Evolutionary conservation across 169 alveolate genomes (phyloP), one percentile per base, ranked within the genome.

Genomic region (Prorocentrum cordatum): DNA sequence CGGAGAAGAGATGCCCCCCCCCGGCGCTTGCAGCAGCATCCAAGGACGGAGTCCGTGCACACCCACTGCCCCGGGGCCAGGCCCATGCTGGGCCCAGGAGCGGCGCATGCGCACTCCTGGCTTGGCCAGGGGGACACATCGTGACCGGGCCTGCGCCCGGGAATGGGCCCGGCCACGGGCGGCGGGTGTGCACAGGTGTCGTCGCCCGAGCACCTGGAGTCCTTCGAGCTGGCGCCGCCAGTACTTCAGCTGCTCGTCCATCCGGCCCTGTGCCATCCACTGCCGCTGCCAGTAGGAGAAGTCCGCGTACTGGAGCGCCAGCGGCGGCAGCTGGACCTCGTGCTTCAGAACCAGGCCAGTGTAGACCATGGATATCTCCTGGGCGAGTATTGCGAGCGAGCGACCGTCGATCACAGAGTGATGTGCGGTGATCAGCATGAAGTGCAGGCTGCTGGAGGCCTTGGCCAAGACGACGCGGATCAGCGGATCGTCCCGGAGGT

Each of bases 181-280:
- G n/a, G n/a, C n/a, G n/a, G n/a, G n/a, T n/a, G n/a, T n/a, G n/a
- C n/a, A n/a, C n/a, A n/a, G n/a, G n/a, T n/a, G n/a, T n/a, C n/a
- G n/a, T n/a, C n/a, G n/a, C n/a, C n/a, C n/a, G n/a, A 77, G 35
- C 3, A 73, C 87, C 26, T 72, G 73, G 7, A 77, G 45, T 24
- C 70, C 62, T 42, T 77, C 75, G 16, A 77, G 87, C 33, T 77
- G 87, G 45, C 42, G 54, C n/a, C 87, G 87, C 87, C 87, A 77
- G 32, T 27, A 77, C 16, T 39, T 73, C 87, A 77, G 45, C 62
- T 77, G 75, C 64, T 64, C 59, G 64, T 77, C 87, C 70, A 77
- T 20, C 9, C 87, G 87, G 10, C 87, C 87, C 87, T 77, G 87
- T 10, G 87, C 87, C 87, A 77, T 77, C 87, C 87, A 77, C 33